Conservation (phyloP, 176 grass and related monocot genomes). For the Triticum dicoccoides region DNA sequence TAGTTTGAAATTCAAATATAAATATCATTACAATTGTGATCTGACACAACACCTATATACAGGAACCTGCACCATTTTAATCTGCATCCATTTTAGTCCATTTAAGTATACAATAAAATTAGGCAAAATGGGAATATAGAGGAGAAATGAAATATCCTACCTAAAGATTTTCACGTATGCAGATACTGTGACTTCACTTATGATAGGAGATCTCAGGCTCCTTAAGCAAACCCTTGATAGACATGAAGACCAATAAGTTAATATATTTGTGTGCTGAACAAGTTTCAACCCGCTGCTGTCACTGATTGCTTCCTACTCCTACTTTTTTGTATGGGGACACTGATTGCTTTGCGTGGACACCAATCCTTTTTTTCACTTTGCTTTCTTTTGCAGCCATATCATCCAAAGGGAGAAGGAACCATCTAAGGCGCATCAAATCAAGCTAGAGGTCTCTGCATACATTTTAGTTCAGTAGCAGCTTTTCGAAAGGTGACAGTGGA, state of each 20-base stretch:
- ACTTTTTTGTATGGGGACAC: background rate
- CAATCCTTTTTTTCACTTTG: background rate
- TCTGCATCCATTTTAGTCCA: no score
- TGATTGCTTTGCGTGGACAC: background rate
- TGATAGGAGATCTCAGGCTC: constrained; percentile 82
- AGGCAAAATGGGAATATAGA: no score
- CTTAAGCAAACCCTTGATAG: constrained; percentile 69
- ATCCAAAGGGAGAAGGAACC: constrained; percentile 31
- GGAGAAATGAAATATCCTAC: no score
- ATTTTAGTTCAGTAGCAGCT: no score
- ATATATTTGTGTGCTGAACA: background rate
- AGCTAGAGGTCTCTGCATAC: constrained; percentile 41
- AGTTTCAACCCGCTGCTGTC: background rate
- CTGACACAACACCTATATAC: no score
- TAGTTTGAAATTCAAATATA: no score
- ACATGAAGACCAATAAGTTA: constrained; percentile 76
- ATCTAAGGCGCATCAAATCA: constrained; percentile 75
- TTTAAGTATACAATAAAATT: no score
- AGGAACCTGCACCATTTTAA: no score
- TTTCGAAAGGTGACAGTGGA: no score
- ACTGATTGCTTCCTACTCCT: background rate
- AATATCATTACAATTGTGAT: no score
- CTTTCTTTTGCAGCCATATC: constrained; percentile 32
- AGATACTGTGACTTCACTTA: constrained; percentile 71
- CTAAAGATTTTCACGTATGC: constrained; percentile 55